Evolutionary conservation across 768 basidiomycete genomes (phyloP).

Genomic region (Lactarius indigo): DNA sequence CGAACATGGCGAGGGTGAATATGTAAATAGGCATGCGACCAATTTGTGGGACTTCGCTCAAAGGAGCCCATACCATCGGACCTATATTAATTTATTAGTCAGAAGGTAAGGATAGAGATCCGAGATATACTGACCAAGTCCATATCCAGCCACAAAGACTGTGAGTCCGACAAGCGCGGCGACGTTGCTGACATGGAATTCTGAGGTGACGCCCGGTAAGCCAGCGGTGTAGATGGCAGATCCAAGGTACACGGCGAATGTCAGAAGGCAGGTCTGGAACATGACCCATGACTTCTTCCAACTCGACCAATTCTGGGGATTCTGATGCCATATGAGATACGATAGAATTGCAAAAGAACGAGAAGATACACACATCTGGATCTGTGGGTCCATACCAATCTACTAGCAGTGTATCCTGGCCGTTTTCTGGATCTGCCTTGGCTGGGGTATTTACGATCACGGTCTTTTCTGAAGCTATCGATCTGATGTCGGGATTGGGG

Average conservation of each 20-base stretch:
- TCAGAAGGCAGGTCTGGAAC: conserved; percentile 34
- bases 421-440: conserved; percentile 12
- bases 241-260: conserved; percentile 36
- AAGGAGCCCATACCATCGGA: no score
- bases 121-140: conserved; percentile 21
- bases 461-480: conserved; percentile 7
- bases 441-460: neutral
- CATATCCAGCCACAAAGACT: conserved; percentile 31
- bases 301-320: conserved; percentile 33
- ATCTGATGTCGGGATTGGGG: neutral
- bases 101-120: no score
- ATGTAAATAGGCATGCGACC: no score
- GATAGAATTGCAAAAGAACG: neutral
- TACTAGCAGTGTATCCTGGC: conserved; percentile 28
- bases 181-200: conserved; percentile 31
- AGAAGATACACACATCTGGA: conserved; percentile 18
- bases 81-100: neutral
- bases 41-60: no score
- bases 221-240: conserved; percentile 35
- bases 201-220: conserved; percentile 29
- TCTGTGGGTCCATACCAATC: conserved; percentile 30
- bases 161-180: conserved; percentile 27
- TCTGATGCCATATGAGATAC: neutral
- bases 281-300: conserved; percentile 32
- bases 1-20: no score